phyloP scores from a whole-genome alignment of 2,329 filamentous ascomycete species.

The Gnomoniopsis smithogilvyi region DNA sequence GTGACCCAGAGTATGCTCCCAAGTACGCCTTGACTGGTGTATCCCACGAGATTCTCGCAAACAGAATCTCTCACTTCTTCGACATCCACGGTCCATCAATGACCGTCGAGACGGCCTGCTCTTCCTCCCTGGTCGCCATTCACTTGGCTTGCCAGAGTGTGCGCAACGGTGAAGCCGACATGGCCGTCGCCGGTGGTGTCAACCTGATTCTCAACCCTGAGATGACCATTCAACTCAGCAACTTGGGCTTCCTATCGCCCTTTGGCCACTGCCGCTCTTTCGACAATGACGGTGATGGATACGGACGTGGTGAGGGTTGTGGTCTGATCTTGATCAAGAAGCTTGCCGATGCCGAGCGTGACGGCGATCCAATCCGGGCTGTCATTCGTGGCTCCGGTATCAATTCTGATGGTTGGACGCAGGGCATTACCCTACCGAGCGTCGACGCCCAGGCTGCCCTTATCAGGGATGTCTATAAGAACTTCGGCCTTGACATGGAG shows the following conservation, averaged over 20 bases:
- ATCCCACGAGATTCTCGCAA: conserved; percentile 46
- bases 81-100: conserved; percentile 50
- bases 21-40: conserved; percentile 47
- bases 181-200: conserved; percentile 42
- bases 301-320: conserved; percentile 58
- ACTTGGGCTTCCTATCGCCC: conserved; percentile 11
- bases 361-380: conserved; percentile 53
- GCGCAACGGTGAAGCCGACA: conserved; percentile 12
- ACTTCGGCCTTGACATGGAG: conserved; percentile 12
- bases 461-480: conserved; percentile 30
- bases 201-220: conserved; percentile 45
- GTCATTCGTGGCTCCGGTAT: conserved; percentile 47
- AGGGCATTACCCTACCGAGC: conserved; percentile 31
- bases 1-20: conserved; percentile 43
- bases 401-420: conserved; percentile 56
- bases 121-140: conserved; percentile 48
- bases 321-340: conserved; percentile 55
- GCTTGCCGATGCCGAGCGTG: conserved; percentile 49
- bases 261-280: conserved; percentile 45
- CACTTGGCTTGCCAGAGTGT: conserved; percentile 46
- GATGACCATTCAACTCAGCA: conserved; percentile 14
- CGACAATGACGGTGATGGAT: conserved; percentile 55
- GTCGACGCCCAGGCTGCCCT: conserved; percentile 28
- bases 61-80: conserved; percentile 51
- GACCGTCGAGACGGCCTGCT: conserved; percentile 55